A percentile compares a stretch with the other conserved stretches of the same genome.
Evolutionary conservation across 305 asterid species (phyloP).

Genomic region (Vinca major): DNA sequence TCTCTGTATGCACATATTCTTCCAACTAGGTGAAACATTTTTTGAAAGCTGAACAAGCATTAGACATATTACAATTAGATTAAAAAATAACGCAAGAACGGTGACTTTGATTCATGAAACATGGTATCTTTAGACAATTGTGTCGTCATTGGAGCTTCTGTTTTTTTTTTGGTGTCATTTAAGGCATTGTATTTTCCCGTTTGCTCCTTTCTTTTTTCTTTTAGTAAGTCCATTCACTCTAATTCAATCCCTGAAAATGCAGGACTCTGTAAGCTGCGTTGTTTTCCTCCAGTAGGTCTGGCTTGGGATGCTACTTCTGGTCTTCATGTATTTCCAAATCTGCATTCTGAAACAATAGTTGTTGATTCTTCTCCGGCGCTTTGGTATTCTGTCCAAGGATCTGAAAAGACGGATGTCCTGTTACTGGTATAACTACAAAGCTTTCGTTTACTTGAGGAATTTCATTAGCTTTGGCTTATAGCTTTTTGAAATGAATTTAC

Average conservation of each 20-base stretch:
- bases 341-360: constrained; percentile 64
- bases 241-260: constrained; percentile 25
- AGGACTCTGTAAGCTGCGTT: constrained; percentile 86
- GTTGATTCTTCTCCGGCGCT: constrained; percentile 95
- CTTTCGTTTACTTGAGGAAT: not conserved
- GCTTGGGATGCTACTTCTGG: constrained; percentile 97
- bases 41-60: not conserved
- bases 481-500: constrained; percentile 13
- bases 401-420: constrained; percentile 66
- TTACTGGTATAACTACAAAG: constrained; percentile 43
- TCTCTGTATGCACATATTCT: not conserved
- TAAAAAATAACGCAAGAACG: not conserved
- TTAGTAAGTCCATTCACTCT: not conserved
- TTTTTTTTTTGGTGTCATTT: not conserved
- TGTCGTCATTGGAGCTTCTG: not conserved
- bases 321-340: constrained; percentile 81
- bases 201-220: too few species aligned
- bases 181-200: not conserved
- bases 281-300: constrained; percentile 97
- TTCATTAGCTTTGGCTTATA: constrained; percentile 10
- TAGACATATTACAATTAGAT: not conserved
- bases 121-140: not conserved
- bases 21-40: not conserved
- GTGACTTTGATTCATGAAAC: not conserved
- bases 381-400: constrained; percentile 62